Base-by-base conservation (phyloP, 805 yeast genomes). In the Nakazawaea siamensis region DNA sequence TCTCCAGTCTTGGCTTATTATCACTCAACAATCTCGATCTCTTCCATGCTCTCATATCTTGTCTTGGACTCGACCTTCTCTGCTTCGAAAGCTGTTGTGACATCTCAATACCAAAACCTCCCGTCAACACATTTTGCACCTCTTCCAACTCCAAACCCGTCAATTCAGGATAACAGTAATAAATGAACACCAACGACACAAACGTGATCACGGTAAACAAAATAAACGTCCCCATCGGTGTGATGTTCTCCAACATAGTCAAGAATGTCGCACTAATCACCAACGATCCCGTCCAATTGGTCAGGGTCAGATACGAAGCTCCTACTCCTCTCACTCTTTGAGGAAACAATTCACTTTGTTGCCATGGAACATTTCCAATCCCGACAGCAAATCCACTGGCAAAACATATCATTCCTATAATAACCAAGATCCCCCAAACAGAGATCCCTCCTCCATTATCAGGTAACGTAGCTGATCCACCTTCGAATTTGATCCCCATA, bases 301-400 rank as follows among this genome's bases (percentile, higher is more conserved):
- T 52, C 4, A 55, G 51, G 2, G 61, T 56, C 3, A 57, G 44
- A 30, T 49, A 43, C 4, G 60, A 51, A 4, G 67, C 64, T 13
- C 77, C 78, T 27, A 68, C 47, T 11, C 75, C 68, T 40, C 78
- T 58, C 16, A 71, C 73, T 34, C 65, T 66, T 43, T 71, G 76
- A 2, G 76, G 69, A 43, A 71, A 71, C 37, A 71, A 57, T 46
- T 71, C 78, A 29, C 71, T 71, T 33, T 74, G 76, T 24, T 72
- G 71, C 78, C 78, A 71, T 1, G 78, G 76, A 26, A 67, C 64
- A 48, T 68, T 70, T 38, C 78, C 78, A 31, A 70, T 60, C 23
- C 78, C 76, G 36, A 67, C 55, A 25, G 77, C 74, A 46, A 70
- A 71, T 25, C 66, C 59, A 2, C 73, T 73, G 21, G 70, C 76